phyloP scores from a whole-genome alignment of 2,329 filamentous ascomycete genomes.

The Mollisia scopiformis region DNA sequence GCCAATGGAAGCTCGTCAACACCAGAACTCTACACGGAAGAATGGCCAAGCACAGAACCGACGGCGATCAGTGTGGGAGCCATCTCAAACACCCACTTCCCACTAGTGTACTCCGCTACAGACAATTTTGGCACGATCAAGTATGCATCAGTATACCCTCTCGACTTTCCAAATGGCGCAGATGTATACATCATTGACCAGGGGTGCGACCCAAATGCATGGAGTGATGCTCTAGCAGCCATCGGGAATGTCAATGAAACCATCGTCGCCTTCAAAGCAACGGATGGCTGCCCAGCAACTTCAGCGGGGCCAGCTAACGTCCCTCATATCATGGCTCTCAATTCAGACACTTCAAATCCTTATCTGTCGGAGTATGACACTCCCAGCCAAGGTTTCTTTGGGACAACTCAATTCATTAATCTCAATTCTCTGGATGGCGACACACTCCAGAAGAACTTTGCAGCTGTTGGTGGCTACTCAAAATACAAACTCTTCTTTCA shows the following conservation, averaged over 20 bases:
- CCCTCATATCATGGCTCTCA: slow-evolving; percentile 22
- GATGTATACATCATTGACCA: slow-evolving; percentile 17
- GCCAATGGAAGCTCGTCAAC: slow-evolving; percentile 6
- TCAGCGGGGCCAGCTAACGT: slow-evolving; percentile 3
- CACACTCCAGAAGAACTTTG: slow-evolving; percentile 17
- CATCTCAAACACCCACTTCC: slow-evolving; percentile 22
- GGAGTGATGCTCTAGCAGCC: slow-evolving; percentile 11
- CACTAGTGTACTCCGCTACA: slow-evolving; percentile 20
- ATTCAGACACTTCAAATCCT: slow-evolving; percentile 14
- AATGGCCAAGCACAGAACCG: slow-evolving; percentile 17
- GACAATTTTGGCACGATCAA: slow-evolving; percentile 18
- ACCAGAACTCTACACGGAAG: slow-evolving; percentile 16
- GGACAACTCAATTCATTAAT: slow-evolving; percentile 14
- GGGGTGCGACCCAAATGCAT: slow-evolving; percentile 15
- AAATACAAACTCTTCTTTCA: slow-evolving; percentile 19
- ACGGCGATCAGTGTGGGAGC: slow-evolving; percentile 24
- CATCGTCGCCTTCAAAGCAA: slow-evolving; percentile 21
- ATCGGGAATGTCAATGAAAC: slow-evolving; percentile 19
- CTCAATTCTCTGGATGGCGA: slow-evolving; percentile 14
- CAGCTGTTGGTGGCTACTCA: slow-evolving; percentile 15
- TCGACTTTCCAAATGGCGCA: slow-evolving; percentile 10
- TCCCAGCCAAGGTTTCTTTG: slow-evolving; percentile 19
- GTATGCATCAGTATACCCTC: slow-evolving; percentile 25
- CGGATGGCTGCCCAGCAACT: not conserved
- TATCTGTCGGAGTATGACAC: slow-evolving; percentile 21